Base-by-base conservation (phyloP, 176 grass and related monocot species). In the Carex scoparia region DNA sequence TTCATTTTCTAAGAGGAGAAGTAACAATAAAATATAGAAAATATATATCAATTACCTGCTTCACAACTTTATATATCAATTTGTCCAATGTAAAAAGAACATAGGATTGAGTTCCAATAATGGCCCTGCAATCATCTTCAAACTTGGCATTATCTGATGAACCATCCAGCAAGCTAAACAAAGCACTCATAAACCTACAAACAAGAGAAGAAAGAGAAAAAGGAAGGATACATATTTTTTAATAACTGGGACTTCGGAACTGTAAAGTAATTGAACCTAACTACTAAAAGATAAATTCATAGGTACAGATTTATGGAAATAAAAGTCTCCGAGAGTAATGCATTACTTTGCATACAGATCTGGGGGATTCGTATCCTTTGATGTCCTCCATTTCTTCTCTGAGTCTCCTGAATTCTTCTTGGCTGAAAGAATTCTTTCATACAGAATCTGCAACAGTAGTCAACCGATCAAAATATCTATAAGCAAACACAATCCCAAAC, bases 31-130 rank as follows among this genome's bases (percentile, higher is more conserved):
- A 67, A 58, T 70, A 16, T 38, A 13, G 38, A 81, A 44, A 57
- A 84, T 79, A 10, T 46, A 72, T 13, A 73, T 63, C 48, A 64
- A 28, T 69, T 88, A 92, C 96, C 96, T 99, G 96, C 63, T 99
- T 99, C 86, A 92, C 93, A 51, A 95, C 84, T 94, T 99, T 99
- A 79, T 99, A 99, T 81, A 99, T 99, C 81, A 99, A 82, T 88
- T 99, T 99, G 84, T 99, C 96, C 60, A 99, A 89, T 81, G 96
- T 99, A 74, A 99, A 99, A 30, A 99, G 87, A 72, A 99, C 93
- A 91, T 99, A 99, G 57, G 96, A 99, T 53, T 99, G 93, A 84
- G 96, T 99, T 27, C 96, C 96, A 84, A 99, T 99, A 72, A 94
- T 95, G 64, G 91, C 87, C 83, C 96, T 93, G 40, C 96, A 99